phyloP scores from a whole-genome alignment of 495 filamentous ascomycete genomes.

The Astrothelium macrocarpum region DNA sequence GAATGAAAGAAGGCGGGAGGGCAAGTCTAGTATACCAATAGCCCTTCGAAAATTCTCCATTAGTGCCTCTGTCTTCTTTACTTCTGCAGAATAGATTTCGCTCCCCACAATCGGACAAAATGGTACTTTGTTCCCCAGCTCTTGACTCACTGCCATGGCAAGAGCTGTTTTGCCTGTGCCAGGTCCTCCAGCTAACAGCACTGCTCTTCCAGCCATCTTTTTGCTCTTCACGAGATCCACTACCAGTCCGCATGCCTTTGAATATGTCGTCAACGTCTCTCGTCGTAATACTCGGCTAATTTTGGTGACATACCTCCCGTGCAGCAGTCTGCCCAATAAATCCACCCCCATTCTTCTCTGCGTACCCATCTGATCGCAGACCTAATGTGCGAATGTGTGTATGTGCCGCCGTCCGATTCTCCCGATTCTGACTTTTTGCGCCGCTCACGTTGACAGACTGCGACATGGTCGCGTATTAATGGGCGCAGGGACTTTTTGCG shows the following conservation, averaged over 20 bases:
- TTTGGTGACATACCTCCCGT: constrained; percentile 72
- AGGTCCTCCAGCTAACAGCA: constrained; percentile 83
- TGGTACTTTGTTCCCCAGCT: constrained; percentile 92
- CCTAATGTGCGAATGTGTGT: constrained; percentile 95
- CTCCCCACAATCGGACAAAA: constrained; percentile 96
- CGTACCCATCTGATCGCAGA: constrained; percentile 68
- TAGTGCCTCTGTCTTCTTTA: constrained; percentile 97
- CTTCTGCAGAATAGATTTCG: constrained; percentile 92
- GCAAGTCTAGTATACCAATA: constrained; percentile 52
- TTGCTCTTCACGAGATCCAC: constrained; percentile 89
- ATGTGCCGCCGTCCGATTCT: constrained; percentile 90
- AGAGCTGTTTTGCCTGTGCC: constrained; percentile 96
- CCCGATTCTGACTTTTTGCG: constrained; percentile 76
- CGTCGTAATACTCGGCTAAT: neutral
- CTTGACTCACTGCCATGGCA: constrained; percentile 86
- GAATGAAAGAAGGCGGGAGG: neutral
- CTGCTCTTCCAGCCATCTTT: constrained; percentile 94
- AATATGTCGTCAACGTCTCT: neutral
- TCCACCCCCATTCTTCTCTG: constrained; percentile 58
- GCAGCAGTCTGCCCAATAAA: constrained; percentile 86
- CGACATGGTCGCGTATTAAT: neutral
- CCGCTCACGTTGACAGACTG: neutral
- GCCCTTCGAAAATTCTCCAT: constrained; percentile 98
- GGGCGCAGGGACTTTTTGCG: neutral
- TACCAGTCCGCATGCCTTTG: constrained; percentile 79